These are phyloP conservation scores for Globisporangium takayamanum DNA, from an alignment of 352 stramenopile genomes.

Conservation along the genomic window DNA sequence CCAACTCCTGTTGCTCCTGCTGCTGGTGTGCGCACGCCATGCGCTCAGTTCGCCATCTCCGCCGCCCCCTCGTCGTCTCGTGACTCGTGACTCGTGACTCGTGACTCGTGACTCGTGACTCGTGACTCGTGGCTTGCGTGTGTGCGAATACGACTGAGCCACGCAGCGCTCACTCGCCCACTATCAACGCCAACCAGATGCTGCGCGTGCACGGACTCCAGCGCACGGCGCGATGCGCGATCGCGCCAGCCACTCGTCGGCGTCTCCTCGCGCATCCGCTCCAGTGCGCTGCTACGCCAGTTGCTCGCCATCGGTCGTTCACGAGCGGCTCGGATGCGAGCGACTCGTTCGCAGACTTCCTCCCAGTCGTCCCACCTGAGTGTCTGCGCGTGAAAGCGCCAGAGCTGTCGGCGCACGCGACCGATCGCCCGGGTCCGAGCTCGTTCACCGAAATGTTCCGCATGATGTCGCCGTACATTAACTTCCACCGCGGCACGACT, in stretches of 20 bases:
- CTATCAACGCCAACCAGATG: neutral
- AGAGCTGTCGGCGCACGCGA: slow-evolving; percentile 8
- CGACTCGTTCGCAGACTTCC: slow-evolving; percentile 39
- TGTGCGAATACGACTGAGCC: no score
- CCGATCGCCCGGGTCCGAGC: slow-evolving; percentile 29
- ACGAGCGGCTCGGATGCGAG: neutral
- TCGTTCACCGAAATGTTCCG: slow-evolving; percentile 92
- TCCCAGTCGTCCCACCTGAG: slow-evolving; percentile 69
- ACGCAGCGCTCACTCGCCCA: no score
- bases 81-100: no score
- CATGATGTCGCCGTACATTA: slow-evolving; percentile 96
- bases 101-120: no score
- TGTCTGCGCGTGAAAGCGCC: slow-evolving; percentile 63
- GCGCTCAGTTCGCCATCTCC: no score
- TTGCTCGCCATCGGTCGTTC: neutral
- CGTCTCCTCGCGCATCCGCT: neutral
- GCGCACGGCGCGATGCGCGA: neutral
- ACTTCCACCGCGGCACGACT: slow-evolving; percentile 92
- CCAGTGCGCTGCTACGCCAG: neutral
- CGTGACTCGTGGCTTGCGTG: no score
- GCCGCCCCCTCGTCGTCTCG: no score
- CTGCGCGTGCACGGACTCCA: slow-evolving; percentile 10
- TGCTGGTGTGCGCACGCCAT: no score
- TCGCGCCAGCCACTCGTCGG: slow-evolving; percentile 7
- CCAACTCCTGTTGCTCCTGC: no score